Conservation (phyloP, 208 protist genomes). For the Naegleria gruberi region DNA sequence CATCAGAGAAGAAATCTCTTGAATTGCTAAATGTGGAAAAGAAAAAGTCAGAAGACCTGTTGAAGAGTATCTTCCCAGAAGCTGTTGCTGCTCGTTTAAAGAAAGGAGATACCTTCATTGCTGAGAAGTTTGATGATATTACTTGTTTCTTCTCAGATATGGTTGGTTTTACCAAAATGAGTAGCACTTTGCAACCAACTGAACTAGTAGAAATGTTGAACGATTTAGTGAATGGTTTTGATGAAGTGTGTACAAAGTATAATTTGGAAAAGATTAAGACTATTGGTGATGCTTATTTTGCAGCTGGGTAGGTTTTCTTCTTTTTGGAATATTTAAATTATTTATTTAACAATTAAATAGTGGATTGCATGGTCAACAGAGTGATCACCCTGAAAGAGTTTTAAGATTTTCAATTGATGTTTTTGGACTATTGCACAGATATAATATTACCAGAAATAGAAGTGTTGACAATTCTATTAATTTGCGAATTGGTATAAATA, state of each 20-base stretch:
- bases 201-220: constrained; percentile 16
- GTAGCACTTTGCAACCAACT: not conserved
- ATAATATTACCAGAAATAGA: no score
- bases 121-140: not conserved
- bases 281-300: constrained; percentile 27
- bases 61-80: not conserved
- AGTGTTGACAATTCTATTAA: no score
- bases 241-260: not conserved
- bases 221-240: not conserved
- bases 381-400: not conserved
- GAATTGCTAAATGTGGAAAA: not conserved
- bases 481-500: constrained; percentile 9
- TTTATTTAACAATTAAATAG: no score
- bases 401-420: no score
- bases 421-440: no score
- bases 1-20: not conserved
- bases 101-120: not conserved
- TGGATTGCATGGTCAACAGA: not conserved
- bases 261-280: constrained; percentile 27
- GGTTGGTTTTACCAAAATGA: constrained; percentile 29
- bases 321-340: no score
- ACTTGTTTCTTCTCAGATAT: constrained; percentile 32
- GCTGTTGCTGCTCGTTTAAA: not conserved
- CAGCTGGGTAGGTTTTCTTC: not conserved
- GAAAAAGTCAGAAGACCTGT: not conserved